Percentiles rank a stretch among this genome's conserved stretches.
These are phyloP conservation scores for Microsporum canis DNA, from an alignment of 2,329 filamentous ascomycete species.

Conservation along the genomic window DNA sequence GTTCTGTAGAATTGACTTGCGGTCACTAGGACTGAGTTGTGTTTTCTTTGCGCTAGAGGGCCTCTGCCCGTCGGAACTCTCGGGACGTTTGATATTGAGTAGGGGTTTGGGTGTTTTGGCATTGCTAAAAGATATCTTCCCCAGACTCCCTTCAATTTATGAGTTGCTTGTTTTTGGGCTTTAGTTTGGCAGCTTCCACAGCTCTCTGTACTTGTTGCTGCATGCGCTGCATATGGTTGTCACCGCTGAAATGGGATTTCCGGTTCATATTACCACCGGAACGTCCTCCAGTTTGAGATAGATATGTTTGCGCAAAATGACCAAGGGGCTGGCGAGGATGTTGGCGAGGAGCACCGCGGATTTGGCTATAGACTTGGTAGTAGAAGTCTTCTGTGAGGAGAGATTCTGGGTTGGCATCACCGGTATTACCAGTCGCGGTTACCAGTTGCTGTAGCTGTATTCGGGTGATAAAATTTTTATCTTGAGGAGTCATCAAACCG, in stretches of 20 bases:
- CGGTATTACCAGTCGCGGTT: constrained; percentile 76
- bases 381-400: constrained; percentile 90
- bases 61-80: constrained; percentile 51
- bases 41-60: constrained; percentile 34
- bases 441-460: constrained; percentile 96
- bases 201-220: constrained; percentile 97
- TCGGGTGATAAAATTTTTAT: constrained; percentile 98
- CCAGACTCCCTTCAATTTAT: constrained; percentile 92
- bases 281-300: constrained; percentile 85
- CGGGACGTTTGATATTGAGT: constrained; percentile 84
- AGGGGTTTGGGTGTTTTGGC: constrained; percentile 92
- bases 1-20: constrained; percentile 71
- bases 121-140: constrained; percentile 98
- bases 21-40: constrained; percentile 53
- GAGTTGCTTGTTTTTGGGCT: constrained; percentile 94
- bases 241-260: constrained; percentile 68
- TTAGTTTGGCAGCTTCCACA: constrained; percentile 92
- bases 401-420: constrained; percentile 67
- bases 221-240: constrained; percentile 98
- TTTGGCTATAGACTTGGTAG: constrained; percentile 93
- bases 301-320: constrained; percentile 94
- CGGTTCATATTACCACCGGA: constrained; percentile 55
- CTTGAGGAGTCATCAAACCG: constrained; percentile 94
- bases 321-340: constrained; percentile 87
- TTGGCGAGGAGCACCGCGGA: constrained; percentile 77